These are phyloP conservation scores for Centaurea solstitialis DNA, from an alignment of 129 eudicot genomes.

Conservation along the genomic window DNA sequence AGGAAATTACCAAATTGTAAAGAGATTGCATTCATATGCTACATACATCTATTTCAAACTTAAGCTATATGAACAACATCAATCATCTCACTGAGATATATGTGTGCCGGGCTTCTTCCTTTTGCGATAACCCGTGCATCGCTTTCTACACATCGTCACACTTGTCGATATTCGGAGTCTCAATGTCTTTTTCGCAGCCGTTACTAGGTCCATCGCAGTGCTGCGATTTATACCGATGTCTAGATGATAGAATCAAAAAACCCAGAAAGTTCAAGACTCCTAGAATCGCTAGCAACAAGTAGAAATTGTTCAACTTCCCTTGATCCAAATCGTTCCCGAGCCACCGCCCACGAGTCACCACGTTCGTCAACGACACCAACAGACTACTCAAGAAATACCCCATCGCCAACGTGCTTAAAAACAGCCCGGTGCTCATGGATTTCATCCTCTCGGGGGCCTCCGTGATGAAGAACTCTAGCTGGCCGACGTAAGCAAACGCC, in stretches of 20 bases:
- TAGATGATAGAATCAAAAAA: conserved; percentile 55
- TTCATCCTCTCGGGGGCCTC: conserved; percentile 98
- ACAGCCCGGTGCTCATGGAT: conserved; percentile 93
- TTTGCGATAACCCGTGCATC: conserved; percentile 4
- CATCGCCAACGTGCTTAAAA: conserved; percentile 69
- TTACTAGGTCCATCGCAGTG: conserved; percentile 16
- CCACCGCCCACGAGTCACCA: conserved; percentile 53
- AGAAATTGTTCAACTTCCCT: conserved; percentile 60
- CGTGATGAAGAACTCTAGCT: conserved; percentile 86
- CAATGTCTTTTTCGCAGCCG: conserved; percentile 25
- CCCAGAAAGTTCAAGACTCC: conserved; percentile 47
- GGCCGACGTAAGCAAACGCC: conserved; percentile 89
- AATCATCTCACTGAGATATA: conserved; percentile 12
- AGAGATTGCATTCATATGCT: background rate
- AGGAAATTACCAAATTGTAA: background rate
- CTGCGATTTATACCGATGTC: conserved; percentile 62
- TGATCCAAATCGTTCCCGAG: conserved; percentile 56
- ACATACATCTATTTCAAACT: background rate
- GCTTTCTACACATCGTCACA: conserved; percentile 8
- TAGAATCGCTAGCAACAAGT: conserved; percentile 73
- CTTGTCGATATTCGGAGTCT: conserved; percentile 16
- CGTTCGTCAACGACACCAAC: conserved; percentile 59
- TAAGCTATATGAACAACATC: background rate
- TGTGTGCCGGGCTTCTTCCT: conserved; percentile 26
- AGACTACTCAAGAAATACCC: conserved; percentile 80